phyloP scores from a whole-genome alignment of 2,329 filamentous ascomycete genomes.

The Phoma sp. region DNA sequence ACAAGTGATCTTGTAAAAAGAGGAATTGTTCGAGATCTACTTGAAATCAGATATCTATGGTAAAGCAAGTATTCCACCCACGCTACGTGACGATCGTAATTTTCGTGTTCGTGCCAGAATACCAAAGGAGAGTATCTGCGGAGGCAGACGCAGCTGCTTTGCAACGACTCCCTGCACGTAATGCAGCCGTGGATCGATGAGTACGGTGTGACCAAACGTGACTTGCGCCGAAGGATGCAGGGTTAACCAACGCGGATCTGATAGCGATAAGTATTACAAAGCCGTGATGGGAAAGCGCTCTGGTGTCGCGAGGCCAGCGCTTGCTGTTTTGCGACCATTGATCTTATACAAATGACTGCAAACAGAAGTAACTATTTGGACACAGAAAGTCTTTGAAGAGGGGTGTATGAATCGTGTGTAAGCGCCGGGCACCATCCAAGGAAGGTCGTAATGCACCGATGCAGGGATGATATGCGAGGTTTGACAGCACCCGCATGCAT shows the following conservation, averaged over 20 bases:
- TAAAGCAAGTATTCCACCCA: constrained; percentile 21
- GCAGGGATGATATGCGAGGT: constrained; percentile 22
- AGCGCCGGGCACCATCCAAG: constrained; percentile 21
- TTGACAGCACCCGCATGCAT: constrained; percentile 22
- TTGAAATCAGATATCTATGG: not conserved
- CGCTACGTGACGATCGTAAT: constrained; percentile 33
- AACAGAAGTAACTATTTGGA: not conserved
- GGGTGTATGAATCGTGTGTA: constrained; percentile 30
- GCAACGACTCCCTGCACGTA: not conserved
- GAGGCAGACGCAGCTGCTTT: constrained; percentile 14
- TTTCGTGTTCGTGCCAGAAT: constrained; percentile 6
- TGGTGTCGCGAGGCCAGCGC: too few species aligned
- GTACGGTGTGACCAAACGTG: not conserved
- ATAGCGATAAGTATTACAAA: too few species aligned
- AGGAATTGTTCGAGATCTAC: not conserved
- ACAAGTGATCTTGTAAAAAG: too few species aligned
- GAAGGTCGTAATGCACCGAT: constrained; percentile 13
- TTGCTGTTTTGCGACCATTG: too few species aligned
- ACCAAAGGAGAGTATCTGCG: not conserved
- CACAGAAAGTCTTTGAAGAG: not conserved
- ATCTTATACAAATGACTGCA: too few species aligned
- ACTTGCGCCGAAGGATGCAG: constrained; percentile 1
- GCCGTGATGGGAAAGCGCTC: too few species aligned
- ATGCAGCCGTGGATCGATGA: not conserved
- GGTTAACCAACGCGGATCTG: not conserved